These are phyloP conservation scores for Scolecobasidium constrictum DNA, from an alignment of 2,329 filamentous ascomycete genomes.

Conservation along the genomic window DNA sequence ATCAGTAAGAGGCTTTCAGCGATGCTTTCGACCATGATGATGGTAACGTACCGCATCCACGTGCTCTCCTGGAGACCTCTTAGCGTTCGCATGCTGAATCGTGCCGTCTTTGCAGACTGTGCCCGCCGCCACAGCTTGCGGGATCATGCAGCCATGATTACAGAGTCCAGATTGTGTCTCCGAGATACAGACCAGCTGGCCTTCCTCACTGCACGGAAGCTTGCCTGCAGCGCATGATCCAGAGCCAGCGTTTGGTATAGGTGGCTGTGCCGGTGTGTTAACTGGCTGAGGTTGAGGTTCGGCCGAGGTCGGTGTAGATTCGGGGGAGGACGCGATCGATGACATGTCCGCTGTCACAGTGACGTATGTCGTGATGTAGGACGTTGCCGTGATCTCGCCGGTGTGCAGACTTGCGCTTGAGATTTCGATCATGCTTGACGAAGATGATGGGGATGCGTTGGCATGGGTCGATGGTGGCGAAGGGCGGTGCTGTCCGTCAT, in stretches of 20 bases:
- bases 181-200: slow-evolving; percentile 13
- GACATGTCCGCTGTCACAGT: neutral
- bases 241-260: neutral
- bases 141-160: slow-evolving; percentile 12
- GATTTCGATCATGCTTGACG: no score
- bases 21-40: no score
- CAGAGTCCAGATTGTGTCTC: slow-evolving; percentile 13
- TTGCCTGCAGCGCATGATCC: neutral
- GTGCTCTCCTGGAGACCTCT: no score
- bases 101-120: slow-evolving; percentile 31
- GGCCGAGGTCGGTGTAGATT: neutral
- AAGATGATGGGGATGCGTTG: neutral
- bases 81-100: no score
- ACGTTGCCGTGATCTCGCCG: no score
- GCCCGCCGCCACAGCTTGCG: slow-evolving; percentile 27
- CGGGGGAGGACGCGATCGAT: neutral
- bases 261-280: neutral
- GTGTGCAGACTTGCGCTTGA: no score
- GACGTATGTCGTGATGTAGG: neutral
- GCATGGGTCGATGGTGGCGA: neutral
- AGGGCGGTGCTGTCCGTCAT: neutral
- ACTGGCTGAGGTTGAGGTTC: neutral
- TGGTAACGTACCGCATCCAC: no score
- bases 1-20: no score
- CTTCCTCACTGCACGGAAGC: slow-evolving; percentile 2